Conservation (phyloP, 306 rosid species). For the Inga oerstediana region DNA sequence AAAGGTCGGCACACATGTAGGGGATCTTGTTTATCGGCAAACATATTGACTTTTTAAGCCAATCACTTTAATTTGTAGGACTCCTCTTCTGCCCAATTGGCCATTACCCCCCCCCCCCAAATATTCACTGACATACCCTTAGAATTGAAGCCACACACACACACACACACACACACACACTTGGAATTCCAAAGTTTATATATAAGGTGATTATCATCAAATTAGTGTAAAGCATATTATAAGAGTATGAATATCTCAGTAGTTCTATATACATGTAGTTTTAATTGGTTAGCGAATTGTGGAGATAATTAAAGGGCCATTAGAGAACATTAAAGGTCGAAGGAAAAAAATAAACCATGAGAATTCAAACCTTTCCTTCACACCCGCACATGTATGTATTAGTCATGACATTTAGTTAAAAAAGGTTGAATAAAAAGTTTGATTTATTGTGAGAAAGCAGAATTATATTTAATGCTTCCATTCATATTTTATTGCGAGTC, state of each 20-base stretch:
- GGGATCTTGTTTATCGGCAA: constrained; percentile 49
- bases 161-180: neutral
- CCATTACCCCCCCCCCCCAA: neutral
- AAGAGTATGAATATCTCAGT: too few species aligned
- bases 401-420: too few species aligned
- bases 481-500: neutral
- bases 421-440: too few species aligned
- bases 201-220: too few species aligned
- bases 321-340: too few species aligned
- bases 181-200: neutral
- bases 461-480: neutral
- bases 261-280: too few species aligned
- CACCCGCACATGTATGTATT: neutral
- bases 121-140: neutral
- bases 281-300: too few species aligned
- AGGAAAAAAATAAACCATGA: neutral
- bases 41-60: neutral
- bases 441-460: neutral
- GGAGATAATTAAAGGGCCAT: too few species aligned
- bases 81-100: neutral
- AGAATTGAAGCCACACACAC: neutral
- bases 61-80: neutral
- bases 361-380: neutral
- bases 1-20: constrained; percentile 27
- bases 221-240: too few species aligned